phyloP scores from a whole-genome alignment of 768 basidiomycete species.

The Pleurotus citrinopileatus region DNA sequence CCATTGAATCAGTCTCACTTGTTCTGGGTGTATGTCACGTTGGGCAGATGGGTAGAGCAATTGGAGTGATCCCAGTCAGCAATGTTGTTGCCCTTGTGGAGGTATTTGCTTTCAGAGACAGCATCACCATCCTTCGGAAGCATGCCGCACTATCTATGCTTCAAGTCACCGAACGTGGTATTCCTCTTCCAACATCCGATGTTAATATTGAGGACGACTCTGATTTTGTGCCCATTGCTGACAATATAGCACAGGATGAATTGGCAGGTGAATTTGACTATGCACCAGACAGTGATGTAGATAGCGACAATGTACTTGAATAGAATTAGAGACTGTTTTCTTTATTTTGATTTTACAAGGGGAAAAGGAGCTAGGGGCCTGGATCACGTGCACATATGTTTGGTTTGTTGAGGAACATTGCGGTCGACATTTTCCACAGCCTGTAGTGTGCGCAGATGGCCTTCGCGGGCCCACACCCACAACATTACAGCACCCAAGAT shows the following conservation, averaged over 20 bases:
- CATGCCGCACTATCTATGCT: constrained; percentile 15
- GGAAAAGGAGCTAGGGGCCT: no score
- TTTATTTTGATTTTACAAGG: no score
- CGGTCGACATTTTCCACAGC: no score
- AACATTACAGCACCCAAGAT: no score
- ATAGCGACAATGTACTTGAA: no score
- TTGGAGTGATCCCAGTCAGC: background rate
- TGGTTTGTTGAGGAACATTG: no score
- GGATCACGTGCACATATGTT: no score
- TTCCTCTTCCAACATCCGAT: background rate
- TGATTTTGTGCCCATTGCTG: no score
- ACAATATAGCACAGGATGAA: background rate
- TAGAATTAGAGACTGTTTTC: no score
- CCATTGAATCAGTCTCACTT: constrained; percentile 1
- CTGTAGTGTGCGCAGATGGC: no score
- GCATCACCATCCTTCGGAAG: constrained; percentile 15
- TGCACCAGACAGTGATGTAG: no score
- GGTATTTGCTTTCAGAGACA: constrained; percentile 10
- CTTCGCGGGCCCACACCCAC: no score
- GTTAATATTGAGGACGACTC: background rate
- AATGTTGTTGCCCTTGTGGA: constrained; percentile 9
- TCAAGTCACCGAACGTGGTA: background rate
- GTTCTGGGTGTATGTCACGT: constrained; percentile 7
- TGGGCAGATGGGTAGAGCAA: constrained; percentile 3
- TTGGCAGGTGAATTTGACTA: background rate